phyloP scores from a whole-genome alignment of 2,329 filamentous ascomycete genomes.

The Leptographium procerum region DNA sequence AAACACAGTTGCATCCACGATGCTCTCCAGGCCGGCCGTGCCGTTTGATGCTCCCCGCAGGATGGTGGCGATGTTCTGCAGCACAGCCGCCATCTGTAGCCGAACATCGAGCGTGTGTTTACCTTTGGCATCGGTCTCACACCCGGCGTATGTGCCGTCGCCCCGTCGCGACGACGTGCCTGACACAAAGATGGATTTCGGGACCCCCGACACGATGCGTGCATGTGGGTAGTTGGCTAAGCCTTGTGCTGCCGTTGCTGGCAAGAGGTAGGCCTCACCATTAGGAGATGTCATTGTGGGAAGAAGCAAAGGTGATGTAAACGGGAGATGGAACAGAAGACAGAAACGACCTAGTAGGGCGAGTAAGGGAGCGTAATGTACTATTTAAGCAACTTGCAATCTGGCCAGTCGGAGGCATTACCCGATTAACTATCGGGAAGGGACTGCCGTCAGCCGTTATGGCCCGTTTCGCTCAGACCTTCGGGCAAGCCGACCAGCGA shows the following conservation, averaged over 20 bases:
- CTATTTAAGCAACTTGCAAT: too few species aligned
- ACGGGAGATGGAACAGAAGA: too few species aligned
- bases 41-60: slow-evolving; percentile 23
- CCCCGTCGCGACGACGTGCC: slow-evolving; percentile 22
- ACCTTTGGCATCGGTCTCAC: slow-evolving; percentile 22
- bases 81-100: slow-evolving; percentile 24
- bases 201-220: slow-evolving; percentile 17
- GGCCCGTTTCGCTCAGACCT: too few species aligned
- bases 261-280: not conserved
- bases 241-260: slow-evolving; percentile 8
- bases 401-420: too few species aligned
- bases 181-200: slow-evolving; percentile 26
- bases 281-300: not conserved
- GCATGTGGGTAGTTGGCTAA: slow-evolving; percentile 22
- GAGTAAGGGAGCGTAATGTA: too few species aligned
- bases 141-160: slow-evolving; percentile 23
- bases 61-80: slow-evolving; percentile 23
- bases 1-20: slow-evolving; percentile 27
- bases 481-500: too few species aligned
- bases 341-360: too few species aligned
- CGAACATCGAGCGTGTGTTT: slow-evolving; percentile 22
- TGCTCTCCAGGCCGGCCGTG: slow-evolving; percentile 22
- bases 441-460: too few species aligned
- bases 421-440: too few species aligned
- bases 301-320: not conserved